Conservation (phyloP, 805 yeast genomes). For the Starmerella apicola region DNA sequence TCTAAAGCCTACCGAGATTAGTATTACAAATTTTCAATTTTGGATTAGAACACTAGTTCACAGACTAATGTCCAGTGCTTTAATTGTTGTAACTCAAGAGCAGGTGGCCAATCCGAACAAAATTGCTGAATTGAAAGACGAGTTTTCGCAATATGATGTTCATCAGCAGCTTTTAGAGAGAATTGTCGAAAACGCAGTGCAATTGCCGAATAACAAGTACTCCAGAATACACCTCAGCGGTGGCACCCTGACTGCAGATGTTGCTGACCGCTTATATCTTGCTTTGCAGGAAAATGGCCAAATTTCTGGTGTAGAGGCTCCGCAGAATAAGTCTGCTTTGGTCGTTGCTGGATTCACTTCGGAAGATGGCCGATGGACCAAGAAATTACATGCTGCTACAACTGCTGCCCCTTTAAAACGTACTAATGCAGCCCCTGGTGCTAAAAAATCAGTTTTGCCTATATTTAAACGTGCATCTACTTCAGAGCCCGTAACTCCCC, state of each 20-base stretch:
- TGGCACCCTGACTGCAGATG: slow-evolving; percentile 16
- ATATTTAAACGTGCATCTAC: slow-evolving; percentile 24
- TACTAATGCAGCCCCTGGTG: neutral
- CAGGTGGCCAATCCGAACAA: slow-evolving; percentile 20
- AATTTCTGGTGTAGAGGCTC: slow-evolving; percentile 23
- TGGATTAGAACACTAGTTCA: too few relatives aligned
- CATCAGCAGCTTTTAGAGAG: slow-evolving; percentile 32
- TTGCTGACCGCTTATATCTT: slow-evolving; percentile 23
- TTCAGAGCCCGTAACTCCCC: slow-evolving; percentile 23
- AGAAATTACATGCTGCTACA: slow-evolving; percentile 6
- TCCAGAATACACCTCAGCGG: slow-evolving; percentile 23
- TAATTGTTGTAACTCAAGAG: slow-evolving; percentile 19
- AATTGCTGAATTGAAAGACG: slow-evolving; percentile 14
- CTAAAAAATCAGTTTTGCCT: neutral
- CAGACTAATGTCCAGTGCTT: slow-evolving; percentile 7
- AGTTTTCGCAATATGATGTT: slow-evolving; percentile 11
- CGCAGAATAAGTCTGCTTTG: slow-evolving; percentile 24
- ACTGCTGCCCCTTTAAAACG: slow-evolving; percentile 1
- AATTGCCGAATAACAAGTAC: slow-evolving; percentile 24
- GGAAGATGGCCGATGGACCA: slow-evolving; percentile 21
- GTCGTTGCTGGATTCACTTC: slow-evolving; percentile 31
- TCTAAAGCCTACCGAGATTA: too few relatives aligned
- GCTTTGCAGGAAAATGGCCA: slow-evolving; percentile 26
- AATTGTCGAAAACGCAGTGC: slow-evolving; percentile 25
- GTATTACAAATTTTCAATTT: too few relatives aligned